Conservation (phyloP, 768 basidiomycete genomes). For the Heimioporus sp. region DNA sequence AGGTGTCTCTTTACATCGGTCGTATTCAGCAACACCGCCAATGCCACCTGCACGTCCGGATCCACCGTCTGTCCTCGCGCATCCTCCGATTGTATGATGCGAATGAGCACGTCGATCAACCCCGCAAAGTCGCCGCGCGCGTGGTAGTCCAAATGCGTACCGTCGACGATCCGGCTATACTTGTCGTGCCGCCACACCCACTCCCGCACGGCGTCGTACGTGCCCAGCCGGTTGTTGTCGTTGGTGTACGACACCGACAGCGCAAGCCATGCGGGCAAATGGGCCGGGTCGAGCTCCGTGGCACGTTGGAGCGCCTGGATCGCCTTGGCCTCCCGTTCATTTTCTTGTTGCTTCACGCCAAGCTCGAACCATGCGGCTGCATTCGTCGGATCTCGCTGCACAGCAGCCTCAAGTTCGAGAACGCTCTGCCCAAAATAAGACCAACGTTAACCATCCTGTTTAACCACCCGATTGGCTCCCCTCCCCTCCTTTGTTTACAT, state of each 20-base stretch:
- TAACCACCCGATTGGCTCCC: neutral
- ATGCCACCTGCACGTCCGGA: slow-evolving; percentile 91
- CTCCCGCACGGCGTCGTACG: slow-evolving; percentile 76
- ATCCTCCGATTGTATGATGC: slow-evolving; percentile 58
- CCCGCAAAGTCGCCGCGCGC: slow-evolving; percentile 38
- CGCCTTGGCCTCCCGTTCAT: slow-evolving; percentile 91
- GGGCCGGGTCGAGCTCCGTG: slow-evolving; percentile 73
- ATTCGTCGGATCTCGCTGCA: slow-evolving; percentile 72
- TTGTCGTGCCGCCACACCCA: slow-evolving; percentile 69
- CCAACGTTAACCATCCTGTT: slow-evolving; percentile 16
- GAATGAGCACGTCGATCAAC: slow-evolving; percentile 77
- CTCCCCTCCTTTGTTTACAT: neutral
- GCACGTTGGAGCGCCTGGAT: slow-evolving; percentile 81
- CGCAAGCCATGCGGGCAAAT: slow-evolving; percentile 84
- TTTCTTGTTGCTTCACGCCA: slow-evolving; percentile 97
- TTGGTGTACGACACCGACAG: slow-evolving; percentile 91
- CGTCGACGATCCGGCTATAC: slow-evolving; percentile 48
- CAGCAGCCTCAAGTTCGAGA: slow-evolving; percentile 84
- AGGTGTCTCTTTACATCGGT: slow-evolving; percentile 61
- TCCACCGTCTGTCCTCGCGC: slow-evolving; percentile 48
- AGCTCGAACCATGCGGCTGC: slow-evolving; percentile 85
- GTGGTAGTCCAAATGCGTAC: slow-evolving; percentile 25
- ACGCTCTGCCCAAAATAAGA: slow-evolving; percentile 57
- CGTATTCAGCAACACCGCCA: slow-evolving; percentile 90
- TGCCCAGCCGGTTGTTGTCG: slow-evolving; percentile 71